Percentiles rank a stretch among this genome's conserved stretches.
These are phyloP conservation scores for Fistulina hepatica DNA, from an alignment of 1,284 basidiomycete species.

Conservation along the genomic window DNA sequence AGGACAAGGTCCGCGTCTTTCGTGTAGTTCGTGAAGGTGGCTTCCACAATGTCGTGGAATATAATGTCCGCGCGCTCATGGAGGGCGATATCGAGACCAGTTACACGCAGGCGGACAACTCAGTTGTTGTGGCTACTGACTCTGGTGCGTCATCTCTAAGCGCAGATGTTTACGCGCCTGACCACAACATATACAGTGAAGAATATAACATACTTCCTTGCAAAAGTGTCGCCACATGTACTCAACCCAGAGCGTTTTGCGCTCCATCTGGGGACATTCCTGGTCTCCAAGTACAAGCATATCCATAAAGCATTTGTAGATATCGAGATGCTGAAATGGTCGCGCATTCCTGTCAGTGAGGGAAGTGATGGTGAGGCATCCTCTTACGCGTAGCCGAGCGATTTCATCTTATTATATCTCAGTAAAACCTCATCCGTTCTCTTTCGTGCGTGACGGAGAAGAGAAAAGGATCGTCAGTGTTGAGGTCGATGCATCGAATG, in stretches of 20 bases:
- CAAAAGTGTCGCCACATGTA: conserved; percentile 80
- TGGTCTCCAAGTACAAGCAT: conserved; percentile 78
- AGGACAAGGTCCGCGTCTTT: conserved; percentile 78
- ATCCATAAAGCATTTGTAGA: conserved; percentile 67
- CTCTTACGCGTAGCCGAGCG: too few species aligned
- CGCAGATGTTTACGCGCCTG: too few species aligned
- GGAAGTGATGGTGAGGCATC: too few species aligned
- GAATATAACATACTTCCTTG: conserved; percentile 85
- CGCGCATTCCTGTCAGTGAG: conserved; percentile 52
- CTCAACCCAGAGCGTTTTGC: conserved; percentile 80
- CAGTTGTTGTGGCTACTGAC: conserved; percentile 79
- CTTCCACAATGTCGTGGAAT: conserved; percentile 70
- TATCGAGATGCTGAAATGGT: conserved; percentile 80
- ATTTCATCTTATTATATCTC: too few species aligned
- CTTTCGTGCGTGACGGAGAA: conserved; percentile 84
- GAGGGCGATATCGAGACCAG: conserved; percentile 73
- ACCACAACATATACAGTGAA: conserved; percentile 56
- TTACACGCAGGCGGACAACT: conserved; percentile 79
- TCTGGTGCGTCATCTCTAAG: conserved; percentile 45
- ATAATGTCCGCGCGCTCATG: conserved; percentile 65
- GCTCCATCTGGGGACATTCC: conserved; percentile 75
- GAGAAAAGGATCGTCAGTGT: conserved; percentile 71
- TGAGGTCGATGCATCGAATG: conserved; percentile 54
- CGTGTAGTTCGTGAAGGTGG: conserved; percentile 68
- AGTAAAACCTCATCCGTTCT: conserved; percentile 65